Evolutionary conservation across 495 filamentous ascomycete species (phyloP), one percentile per base, ranked within the genome.

Genomic region (Daldinia concentrica): DNA sequence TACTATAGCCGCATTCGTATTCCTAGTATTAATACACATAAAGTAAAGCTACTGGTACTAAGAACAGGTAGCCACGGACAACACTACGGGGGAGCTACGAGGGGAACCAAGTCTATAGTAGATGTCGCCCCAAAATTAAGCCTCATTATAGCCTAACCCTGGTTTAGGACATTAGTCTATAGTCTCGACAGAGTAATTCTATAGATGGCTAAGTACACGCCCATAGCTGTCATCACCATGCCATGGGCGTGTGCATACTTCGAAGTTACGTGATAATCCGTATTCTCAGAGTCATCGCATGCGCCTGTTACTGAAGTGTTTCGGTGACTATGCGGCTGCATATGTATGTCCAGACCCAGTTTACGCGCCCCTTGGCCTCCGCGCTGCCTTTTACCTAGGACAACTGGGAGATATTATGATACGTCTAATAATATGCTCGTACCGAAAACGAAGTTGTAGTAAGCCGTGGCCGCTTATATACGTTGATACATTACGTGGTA

Each of bases 371-470:
- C 15, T 30, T 7, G 50, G 50, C 27, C 43, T 54, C 50, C 50
- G 27, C 12, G 15, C 4, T 30, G 55, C 30, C 19, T 19, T 27
- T 58, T 12, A 27, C 19, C 34, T 4, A 26, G 15, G 41, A 6
- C 1, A 63, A 27, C 45, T 39, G 19, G 30, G 26, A 54, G 30
- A 2, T 48, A 17, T 17, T 22, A 8, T 17, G 39, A 45, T 27
- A 55, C 24, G 22, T 26, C 30, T 51, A 34, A 27, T 32, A 27
- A 62, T 19, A 3, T 19, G 8, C 30, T 30, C 34, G 54, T 36
- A 43, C 41, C 43, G 48, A 58, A 69, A 48, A 64, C 43, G 60
- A 60, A 54, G 45, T 15, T 24, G 43, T 48, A 30, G 34, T 45
- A 43, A 41, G 67, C 45, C 27, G 27, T 29, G 55, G 36, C 36